Conservation (phyloP, 306 rosid species). For the Citrullus amarus region DNA sequence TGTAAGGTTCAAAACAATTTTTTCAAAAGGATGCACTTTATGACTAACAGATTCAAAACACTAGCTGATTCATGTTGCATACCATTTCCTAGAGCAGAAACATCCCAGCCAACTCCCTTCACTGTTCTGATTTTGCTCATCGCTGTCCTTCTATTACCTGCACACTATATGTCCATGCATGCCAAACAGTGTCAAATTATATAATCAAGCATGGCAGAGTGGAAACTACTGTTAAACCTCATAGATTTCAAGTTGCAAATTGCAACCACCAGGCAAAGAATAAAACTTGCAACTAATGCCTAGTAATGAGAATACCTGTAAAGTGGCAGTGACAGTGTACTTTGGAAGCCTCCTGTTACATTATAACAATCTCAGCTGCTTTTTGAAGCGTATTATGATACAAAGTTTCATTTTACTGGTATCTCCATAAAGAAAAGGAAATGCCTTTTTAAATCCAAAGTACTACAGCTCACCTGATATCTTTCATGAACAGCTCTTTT, state of each 20-base stretch:
- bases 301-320: slow-evolving; percentile 46
- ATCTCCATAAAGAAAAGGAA: not conserved
- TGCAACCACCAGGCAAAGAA: not conserved
- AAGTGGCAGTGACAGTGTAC: slow-evolving; percentile 62
- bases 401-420: not conserved
- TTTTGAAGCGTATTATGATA: not conserved
- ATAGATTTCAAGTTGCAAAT: not conserved
- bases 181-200: not conserved
- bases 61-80: slow-evolving; percentile 11
- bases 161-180: slow-evolving; percentile 42
- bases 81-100: slow-evolving; percentile 96
- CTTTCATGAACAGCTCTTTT: slow-evolving; percentile 53
- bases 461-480: slow-evolving; percentile 46
- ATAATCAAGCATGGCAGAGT: not conserved
- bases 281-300: not conserved
- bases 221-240: not conserved
- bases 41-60: not conserved
- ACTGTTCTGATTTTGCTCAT: slow-evolving; percentile 80
- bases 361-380: slow-evolving; percentile 6
- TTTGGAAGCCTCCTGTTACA: slow-evolving; percentile 72
- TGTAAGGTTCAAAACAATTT: slow-evolving; percentile 16
- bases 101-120: slow-evolving; percentile 92
- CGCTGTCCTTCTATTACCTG: slow-evolving; percentile 92
- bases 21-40: not conserved
- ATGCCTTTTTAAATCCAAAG: not conserved